phyloP scores from a whole-genome alignment of 768 basidiomycete species.

The Rhizopogon sp. region DNA sequence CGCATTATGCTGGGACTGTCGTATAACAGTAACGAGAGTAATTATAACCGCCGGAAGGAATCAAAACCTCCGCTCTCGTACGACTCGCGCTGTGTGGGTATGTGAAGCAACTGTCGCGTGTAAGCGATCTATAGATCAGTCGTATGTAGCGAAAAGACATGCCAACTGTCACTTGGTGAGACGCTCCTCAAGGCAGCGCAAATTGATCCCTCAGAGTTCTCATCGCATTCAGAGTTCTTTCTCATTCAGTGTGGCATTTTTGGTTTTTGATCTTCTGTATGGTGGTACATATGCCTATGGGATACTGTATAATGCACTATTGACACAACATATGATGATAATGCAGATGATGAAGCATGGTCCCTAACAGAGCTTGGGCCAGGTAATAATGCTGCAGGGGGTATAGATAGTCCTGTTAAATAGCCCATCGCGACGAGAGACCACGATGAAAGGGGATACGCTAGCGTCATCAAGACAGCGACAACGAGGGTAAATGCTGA shows the following conservation, averaged over 20 bases:
- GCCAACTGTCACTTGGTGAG: background rate
- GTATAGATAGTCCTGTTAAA: slow-evolving; percentile 33
- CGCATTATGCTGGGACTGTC: slow-evolving; percentile 9
- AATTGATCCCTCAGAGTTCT: background rate
- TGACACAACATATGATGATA: slow-evolving; percentile 29
- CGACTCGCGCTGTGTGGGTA: background rate
- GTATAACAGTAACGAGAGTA: background rate
- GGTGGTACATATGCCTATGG: slow-evolving; percentile 30
- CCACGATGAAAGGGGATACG: slow-evolving; percentile 14
- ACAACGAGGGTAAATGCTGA: slow-evolving; percentile 13
- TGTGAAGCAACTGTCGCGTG: background rate
- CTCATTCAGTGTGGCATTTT: slow-evolving; percentile 22
- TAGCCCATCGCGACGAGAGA: slow-evolving; percentile 11
- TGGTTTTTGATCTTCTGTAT: slow-evolving; percentile 15
- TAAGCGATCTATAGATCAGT: background rate
- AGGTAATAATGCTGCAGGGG: slow-evolving; percentile 12
- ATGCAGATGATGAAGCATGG: slow-evolving; percentile 14
- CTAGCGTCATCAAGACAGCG: slow-evolving; percentile 27
- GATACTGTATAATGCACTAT: slow-evolving; percentile 27
- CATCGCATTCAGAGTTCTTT: background rate
- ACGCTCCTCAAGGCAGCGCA: background rate
- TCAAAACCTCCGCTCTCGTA: background rate
- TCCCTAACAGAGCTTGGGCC: background rate
- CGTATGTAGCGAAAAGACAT: background rate
- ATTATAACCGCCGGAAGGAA: background rate